Base-by-base conservation (phyloP, 106 monocot species). In the Posidonia australis region DNA sequence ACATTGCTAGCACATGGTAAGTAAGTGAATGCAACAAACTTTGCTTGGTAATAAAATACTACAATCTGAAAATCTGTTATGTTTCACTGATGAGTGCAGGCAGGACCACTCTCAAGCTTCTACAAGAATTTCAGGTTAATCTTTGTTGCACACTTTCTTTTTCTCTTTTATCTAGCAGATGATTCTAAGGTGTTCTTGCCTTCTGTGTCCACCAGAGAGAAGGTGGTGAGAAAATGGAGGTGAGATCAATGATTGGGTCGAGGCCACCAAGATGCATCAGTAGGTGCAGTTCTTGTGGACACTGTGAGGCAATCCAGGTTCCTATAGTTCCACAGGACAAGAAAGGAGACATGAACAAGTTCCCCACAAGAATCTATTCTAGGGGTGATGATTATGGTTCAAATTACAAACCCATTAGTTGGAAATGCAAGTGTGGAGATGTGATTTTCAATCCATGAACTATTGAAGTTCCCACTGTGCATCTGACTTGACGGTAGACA, bases 401-500 rank as follows among this genome's bases (percentile, higher is more conserved):
- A 16, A 87, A 83, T 69, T 87, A 87, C 83, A 87, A 87, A 60
- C 83, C 87, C 17, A 28, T 87, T 27, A 78, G 70, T 65, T 87
- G 87, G 87, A 87, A 83, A 58, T 87, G 87, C 87, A 87, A 81
- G 70, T 87, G 87, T 45, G 83, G 87, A 17, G 49, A 78, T 51
- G 20, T 67, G 44, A 76, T 87, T 46, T 48, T 81, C 30, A 81
- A 78, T 46, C 87, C 83, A n/a, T 83, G 21, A 78, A 54, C n/a
- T n/a, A n/a, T n/a, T n/a, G n/a, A n/a, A n/a, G n/a, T n/a, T n/a
- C n/a, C n/a, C n/a, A n/a, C n/a, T n/a, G n/a, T n/a, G n/a, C n/a
- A n/a, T n/a, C n/a, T n/a, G n/a, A n/a, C n/a, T n/a, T n/a, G n/a
- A n/a, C n/a, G n/a, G n/a, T n/a, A n/a, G n/a, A n/a, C n/a, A n/a